phyloP scores from a whole-genome alignment of 768 basidiomycete genomes.

The Pulveroboletus sp. region DNA sequence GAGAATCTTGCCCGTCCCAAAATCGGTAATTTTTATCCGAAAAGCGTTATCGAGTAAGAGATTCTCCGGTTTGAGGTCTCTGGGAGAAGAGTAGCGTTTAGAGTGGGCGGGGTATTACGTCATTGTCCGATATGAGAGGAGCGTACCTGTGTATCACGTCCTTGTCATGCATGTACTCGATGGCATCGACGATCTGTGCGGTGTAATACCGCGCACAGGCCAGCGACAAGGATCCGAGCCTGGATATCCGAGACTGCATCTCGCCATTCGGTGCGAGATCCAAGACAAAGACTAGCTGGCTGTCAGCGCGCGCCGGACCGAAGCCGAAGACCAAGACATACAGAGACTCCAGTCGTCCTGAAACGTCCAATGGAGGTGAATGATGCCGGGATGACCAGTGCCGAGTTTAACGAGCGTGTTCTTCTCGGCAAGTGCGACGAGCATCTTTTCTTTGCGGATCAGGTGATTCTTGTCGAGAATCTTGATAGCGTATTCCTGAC shows the following conservation, averaged over 20 bases:
- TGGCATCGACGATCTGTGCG: conserved; percentile 85
- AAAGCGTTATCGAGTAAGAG: conserved; percentile 83
- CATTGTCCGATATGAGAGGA: conserved; percentile 2
- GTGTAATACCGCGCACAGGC: conserved; percentile 79
- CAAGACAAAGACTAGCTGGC: conserved; percentile 65
- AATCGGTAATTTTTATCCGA: conserved; percentile 94
- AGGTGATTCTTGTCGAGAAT: conserved; percentile 84
- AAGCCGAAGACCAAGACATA: conserved; percentile 40
- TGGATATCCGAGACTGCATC: conserved; percentile 67
- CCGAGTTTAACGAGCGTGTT: conserved; percentile 66
- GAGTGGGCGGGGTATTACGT: conserved; percentile 14
- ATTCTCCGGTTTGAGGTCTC: conserved; percentile 85
- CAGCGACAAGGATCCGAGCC: conserved; percentile 83
- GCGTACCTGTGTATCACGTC: conserved; percentile 83
- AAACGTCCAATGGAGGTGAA: conserved; percentile 80
- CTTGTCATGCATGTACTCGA: conserved; percentile 87
- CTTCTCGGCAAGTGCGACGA: conserved; percentile 78
- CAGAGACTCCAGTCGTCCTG: conserved; percentile 84
- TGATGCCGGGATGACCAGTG: conserved; percentile 75
- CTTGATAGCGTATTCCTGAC: conserved; percentile 73
- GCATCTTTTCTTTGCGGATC: conserved; percentile 72
- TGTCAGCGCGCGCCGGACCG: background rate
- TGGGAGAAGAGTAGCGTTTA: too few relatives aligned
- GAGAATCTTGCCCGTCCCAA: conserved; percentile 85
- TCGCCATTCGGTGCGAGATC: conserved; percentile 78